Percentiles rank a stretch among this genome's conserved stretches.
Conservation (phyloP, 306 rosid genomes). For the Pterocarpus santalinus region DNA sequence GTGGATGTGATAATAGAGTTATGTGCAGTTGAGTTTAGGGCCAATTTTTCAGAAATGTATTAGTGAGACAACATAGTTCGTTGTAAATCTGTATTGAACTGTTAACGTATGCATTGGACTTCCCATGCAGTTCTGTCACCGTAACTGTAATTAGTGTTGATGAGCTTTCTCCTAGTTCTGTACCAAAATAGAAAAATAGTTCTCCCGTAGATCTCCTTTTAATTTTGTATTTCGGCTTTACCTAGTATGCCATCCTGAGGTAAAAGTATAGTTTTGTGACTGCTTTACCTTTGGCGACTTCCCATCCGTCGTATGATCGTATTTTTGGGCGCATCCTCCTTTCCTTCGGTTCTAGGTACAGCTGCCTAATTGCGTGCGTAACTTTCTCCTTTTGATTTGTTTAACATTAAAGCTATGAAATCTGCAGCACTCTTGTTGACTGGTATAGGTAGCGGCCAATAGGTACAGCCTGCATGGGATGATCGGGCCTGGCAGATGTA, state of each 20-base stretch:
- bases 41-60: constrained; percentile 52
- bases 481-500: neutral
- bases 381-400: neutral
- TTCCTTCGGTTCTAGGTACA: neutral
- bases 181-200: neutral
- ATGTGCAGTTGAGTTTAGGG: constrained; percentile 54
- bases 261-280: neutral
- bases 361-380: neutral
- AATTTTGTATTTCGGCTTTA: neutral
- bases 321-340: neutral
- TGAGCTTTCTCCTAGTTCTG: neutral
- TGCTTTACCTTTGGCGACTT: neutral
- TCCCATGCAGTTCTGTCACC: constrained; percentile 21
- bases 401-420: neutral
- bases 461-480: neutral
- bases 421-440: neutral
- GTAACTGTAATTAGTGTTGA: neutral
- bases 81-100: constrained; percentile 57
- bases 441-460: neutral
- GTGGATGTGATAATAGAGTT: constrained; percentile 58
- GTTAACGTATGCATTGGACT: constrained; percentile 39
- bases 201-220: neutral
- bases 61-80: constrained; percentile 37
- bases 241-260: neutral
- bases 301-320: neutral